phyloP scores from a whole-genome alignment of 768 basidiomycete species.

The Gloeostereum incarnatum region DNA sequence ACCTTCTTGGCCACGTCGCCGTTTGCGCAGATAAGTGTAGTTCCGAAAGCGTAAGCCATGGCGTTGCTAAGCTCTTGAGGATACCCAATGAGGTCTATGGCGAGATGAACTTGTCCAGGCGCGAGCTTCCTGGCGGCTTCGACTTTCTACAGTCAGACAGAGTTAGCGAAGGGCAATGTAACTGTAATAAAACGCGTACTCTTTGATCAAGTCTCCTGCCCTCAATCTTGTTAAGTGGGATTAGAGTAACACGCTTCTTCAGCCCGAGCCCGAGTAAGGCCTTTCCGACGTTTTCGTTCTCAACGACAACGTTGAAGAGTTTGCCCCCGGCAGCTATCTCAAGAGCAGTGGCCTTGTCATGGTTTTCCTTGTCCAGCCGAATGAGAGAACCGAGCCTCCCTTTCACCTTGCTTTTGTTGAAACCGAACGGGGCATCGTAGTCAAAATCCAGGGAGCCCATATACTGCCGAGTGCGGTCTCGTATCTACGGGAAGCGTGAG shows the following conservation, averaged over 20 bases:
- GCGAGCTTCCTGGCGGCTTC: conserved; percentile 62
- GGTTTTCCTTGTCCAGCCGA: conserved; percentile 57
- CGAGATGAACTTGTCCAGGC: conserved; percentile 73
- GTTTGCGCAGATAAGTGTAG: conserved; percentile 87
- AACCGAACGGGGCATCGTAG: conserved; percentile 68
- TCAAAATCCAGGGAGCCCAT: conserved; percentile 75
- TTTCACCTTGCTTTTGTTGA: conserved; percentile 82
- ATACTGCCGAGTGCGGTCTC: conserved; percentile 57
- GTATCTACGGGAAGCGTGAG: conserved; percentile 35
- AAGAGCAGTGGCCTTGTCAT: conserved; percentile 78
- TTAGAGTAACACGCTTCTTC: conserved; percentile 85
- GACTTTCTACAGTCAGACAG: conserved; percentile 51
- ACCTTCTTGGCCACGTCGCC: conserved; percentile 79
- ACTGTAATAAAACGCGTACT: conserved; percentile 24
- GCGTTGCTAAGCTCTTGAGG: conserved; percentile 75
- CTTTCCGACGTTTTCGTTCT: conserved; percentile 83
- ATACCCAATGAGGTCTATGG: conserved; percentile 85
- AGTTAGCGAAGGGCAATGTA: not conserved
- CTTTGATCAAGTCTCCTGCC: conserved; percentile 33
- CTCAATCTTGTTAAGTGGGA: conserved; percentile 89
- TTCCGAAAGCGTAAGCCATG: conserved; percentile 89
- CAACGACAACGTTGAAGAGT: conserved; percentile 89
- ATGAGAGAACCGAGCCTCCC: conserved; percentile 91
- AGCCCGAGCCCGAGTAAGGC: conserved; percentile 67
- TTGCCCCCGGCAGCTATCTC: conserved; percentile 89